These are phyloP conservation scores for Platanthera guangdongensis DNA, from an alignment of 106 monocot species.

Conservation along the genomic window DNA sequence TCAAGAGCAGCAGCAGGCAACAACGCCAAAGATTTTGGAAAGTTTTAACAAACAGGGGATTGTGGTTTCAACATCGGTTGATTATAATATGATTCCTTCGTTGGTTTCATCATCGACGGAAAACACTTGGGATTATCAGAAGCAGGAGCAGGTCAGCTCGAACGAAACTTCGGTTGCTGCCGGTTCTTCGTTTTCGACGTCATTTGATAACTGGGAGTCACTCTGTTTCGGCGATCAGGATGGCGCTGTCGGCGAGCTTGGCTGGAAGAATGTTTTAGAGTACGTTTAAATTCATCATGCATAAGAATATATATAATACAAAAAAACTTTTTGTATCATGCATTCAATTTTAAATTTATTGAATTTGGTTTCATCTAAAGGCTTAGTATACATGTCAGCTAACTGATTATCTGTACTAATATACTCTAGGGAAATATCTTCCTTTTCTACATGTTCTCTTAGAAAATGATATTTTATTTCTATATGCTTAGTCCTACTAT, in stretches of 20 bases:
- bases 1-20: not conserved
- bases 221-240: not conserved
- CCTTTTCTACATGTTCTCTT: no score
- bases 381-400: no score
- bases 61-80: not conserved
- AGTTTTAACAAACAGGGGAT: not conserved
- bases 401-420: no score
- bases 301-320: no score
- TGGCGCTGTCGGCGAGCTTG: not conserved
- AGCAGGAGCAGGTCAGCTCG: not conserved
- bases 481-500: no score
- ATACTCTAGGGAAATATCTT: no score
- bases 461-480: no score
- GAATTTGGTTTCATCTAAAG: no score
- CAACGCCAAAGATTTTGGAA: not conserved
- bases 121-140: not conserved
- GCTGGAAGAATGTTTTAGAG: slow-evolving; percentile 9
- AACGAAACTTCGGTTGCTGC: slow-evolving; percentile 3
- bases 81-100: not conserved
- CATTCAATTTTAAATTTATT: no score
- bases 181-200: not conserved
- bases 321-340: no score
- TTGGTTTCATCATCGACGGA: not conserved
- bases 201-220: not conserved
- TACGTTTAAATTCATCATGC: not conserved